Evolutionary conservation across 768 basidiomycete genomes (phyloP).

Genomic region (Amanita rubescens): DNA sequence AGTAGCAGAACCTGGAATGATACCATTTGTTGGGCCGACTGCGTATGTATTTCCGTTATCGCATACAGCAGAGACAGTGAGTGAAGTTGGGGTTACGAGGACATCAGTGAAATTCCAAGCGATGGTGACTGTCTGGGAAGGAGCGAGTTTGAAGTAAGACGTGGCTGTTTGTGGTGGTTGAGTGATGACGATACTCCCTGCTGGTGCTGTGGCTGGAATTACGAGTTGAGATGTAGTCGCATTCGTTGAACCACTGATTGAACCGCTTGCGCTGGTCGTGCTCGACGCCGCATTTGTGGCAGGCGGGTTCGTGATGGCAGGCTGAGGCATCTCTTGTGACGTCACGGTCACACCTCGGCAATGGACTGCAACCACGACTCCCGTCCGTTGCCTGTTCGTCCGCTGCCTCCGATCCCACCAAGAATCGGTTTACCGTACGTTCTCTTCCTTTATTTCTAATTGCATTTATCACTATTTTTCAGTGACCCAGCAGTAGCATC

Average conservation of each 20-base stretch:
- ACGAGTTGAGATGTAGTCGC: not conserved
- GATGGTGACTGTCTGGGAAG: conserved; percentile 69
- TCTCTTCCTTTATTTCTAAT: too few relatives aligned
- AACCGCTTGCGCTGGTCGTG: not conserved
- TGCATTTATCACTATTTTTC: too few relatives aligned
- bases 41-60: conserved; percentile 88
- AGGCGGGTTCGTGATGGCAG: not conserved
- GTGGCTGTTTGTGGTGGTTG: conserved; percentile 76
- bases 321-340: not conserved
- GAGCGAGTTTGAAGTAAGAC: conserved; percentile 86
- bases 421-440: not conserved
- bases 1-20: conserved; percentile 66
- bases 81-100: conserved; percentile 56
- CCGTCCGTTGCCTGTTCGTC: not conserved
- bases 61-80: conserved; percentile 79
- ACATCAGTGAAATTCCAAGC: conserved; percentile 86
- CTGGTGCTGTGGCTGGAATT: conserved; percentile 47
- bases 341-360: not conserved
- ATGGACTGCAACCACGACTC: not conserved
- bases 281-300: not conserved
- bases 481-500: too few relatives aligned
- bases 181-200: conserved; percentile 65
- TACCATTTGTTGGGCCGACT: conserved; percentile 70
- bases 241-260: not conserved
- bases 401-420: not conserved